Evolutionary conservation across 371 early-diverging fungal genomes (phyloP), one percentile per base, ranked within the genome.

Genomic region (Mucor piriformis): DNA sequence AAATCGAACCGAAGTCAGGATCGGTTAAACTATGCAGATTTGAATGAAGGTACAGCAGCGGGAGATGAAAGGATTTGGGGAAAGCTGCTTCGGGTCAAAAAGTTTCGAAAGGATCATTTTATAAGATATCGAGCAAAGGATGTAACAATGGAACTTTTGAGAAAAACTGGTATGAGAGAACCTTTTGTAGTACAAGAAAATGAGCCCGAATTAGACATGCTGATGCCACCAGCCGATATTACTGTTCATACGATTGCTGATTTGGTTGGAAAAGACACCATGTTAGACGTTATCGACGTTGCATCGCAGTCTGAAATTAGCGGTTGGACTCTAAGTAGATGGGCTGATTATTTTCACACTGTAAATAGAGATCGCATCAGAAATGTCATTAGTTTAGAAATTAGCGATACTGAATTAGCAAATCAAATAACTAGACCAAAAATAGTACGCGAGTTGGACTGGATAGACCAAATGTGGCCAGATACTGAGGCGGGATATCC

Each of bases 321-420:
- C 8, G 89, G 88, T 10, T 90, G 91, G 94, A 88, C 88, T 3
- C 70, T 96, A 79, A 84, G 81, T 21, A 75, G 82, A 23, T 96
- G 94, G 94, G 90, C 93, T 1, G 76, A 83, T 7, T 95, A 94
- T 69, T 92, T 88, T 61, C 66, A 82, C n/a, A 73, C 69, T 35
- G 66, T 84, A 0, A 72, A 74, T 7, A 81, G 92, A 56, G 83
- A 84, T 43, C 73, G 89, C 37, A 83, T 94, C 8, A 76, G 92
- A 40, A 95, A 95, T 76, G 92, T 93, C 52, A 94, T 94, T 49
- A 92, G 91, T 58, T 74, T 96, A 5, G 96, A 96, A 66, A 84
- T 96, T 38, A 84, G 89, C 16, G 84, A 82, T 3, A 89, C 93
- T 2, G 66, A 79, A 20, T 81, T 96, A 15, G 92, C 82, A 3